Evolutionary conservation across 176 grass and related monocot species (phyloP), one percentile per base, ranked within the genome.

Genomic region (Oryza meridionalis): DNA sequence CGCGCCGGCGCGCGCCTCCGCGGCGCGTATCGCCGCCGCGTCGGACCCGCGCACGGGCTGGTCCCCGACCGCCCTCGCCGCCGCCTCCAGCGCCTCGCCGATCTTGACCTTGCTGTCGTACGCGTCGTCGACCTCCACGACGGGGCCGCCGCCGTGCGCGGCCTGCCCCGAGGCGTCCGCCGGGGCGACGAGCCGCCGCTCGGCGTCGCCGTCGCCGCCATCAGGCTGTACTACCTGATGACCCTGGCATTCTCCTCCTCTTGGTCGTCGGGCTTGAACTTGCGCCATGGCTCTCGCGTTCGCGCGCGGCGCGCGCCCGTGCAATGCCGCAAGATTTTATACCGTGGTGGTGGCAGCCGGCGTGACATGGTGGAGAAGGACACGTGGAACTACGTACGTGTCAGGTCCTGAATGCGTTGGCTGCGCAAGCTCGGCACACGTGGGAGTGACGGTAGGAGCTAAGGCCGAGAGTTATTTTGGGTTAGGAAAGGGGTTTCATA

Each of bases 21-120:
- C 94, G 3, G 75, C 77, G 14, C 69, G 44, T 50, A 94, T 89
- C n/a, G 94, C 94, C 6, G 77, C 88, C 2, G 88, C 90, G 51
- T 94, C 90, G 26, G 85, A 80, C 11, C 11, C 10, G 25, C 83
- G 13, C 65, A 67, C 21, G 46, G 70, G 72, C 82, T 35, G 33
- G 33, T 35, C 33, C 4, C 33, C 33, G 33, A 35, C 33, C 33
- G 5, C 33, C 33, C 33, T 35, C 33, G 33, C 33, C 33, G 33
- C 33, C 33, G 33, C 33, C 33, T 35, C 33, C 33, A 35, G 33
- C 33, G 33, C 33, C 33, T 35, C 82, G 0, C 0, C 45, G 85
- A 84, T 75, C 84, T 85, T 83, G 25, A 84, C 8, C 50, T 69
- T 77, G 5, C 17, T 49, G 26, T 76, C 87, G n/a, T 33, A 80